Base-by-base conservation (phyloP, 1,284 basidiomycete species). In the Singerocomus rubriflavus region DNA sequence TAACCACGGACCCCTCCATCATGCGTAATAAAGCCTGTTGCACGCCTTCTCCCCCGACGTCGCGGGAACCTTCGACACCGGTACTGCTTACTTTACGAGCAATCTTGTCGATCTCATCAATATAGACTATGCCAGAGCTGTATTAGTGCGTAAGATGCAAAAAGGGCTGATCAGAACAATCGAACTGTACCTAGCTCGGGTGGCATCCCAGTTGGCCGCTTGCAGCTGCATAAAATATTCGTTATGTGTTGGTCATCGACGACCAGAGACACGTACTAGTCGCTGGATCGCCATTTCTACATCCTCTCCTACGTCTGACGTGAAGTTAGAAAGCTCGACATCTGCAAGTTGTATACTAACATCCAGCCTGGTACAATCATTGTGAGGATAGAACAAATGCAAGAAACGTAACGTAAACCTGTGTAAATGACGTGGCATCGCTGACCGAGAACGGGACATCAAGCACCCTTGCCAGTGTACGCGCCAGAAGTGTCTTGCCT, bases 51-150 rank as follows among this genome's bases (percentile, higher is more conserved):
- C 95, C 95, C 17, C 92, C 89, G 0, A 98, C 94, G 65, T 98
- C 96, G 44, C 93, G 84, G 1, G 88, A 86, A 5, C 86, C 80
- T 60, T 91, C 88, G 21, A 73, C 72, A 12, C 88, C 85, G 11
- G 78, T 75, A 26, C 77, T 69, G n/a, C 69, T 71, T 6, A 79
- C 73, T 51, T 84, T 87, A 34, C 86, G 79, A 4, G 91, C 89
- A 48, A 98, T 84, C 72, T 98, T 98, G 72, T 98, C 95, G 2
- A 95, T 77, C 72, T 98, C 96, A 63, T 98, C 96, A 46, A 98
- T 95, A 67, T 95, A 96, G 17, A 98, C 86, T 52, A 98, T 98
- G 4, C 93, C 93, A 61, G 84, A 83, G 61, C 91, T 93, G 34
- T 38, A 48, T 44, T 21, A 46, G 43, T 14, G 34, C 10, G 44